phyloP scores from a whole-genome alignment of 1,284 basidiomycete species.

The Malassezia psittaci region DNA sequence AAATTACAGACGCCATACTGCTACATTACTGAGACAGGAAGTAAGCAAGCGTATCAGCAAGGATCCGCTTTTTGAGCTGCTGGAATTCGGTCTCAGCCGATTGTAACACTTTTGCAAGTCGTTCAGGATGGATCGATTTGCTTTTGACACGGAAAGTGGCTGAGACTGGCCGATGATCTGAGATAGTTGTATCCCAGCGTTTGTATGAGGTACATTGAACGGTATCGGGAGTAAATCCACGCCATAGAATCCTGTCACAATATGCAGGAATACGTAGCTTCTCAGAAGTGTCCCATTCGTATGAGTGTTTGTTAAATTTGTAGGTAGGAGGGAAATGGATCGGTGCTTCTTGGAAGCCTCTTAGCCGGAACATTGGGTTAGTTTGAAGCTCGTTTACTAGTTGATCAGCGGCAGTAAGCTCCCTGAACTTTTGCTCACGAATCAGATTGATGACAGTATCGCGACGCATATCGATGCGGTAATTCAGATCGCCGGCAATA shows the following conservation, averaged over 20 bases:
- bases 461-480: constrained; percentile 81
- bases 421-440: constrained; percentile 57
- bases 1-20: too few relatives aligned
- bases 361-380: constrained; percentile 75
- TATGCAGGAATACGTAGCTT: constrained; percentile 83
- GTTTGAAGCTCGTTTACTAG: constrained; percentile 72
- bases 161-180: constrained; percentile 46
- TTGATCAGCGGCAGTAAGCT: constrained; percentile 72
- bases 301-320: constrained; percentile 71
- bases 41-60: neutral
- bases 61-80: neutral
- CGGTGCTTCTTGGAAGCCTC: constrained; percentile 66
- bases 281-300: constrained; percentile 74
- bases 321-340: constrained; percentile 64
- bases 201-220: constrained; percentile 33
- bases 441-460: constrained; percentile 67
- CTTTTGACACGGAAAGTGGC: constrained; percentile 24
- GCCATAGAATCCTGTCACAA: constrained; percentile 85
- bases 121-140: constrained; percentile 19
- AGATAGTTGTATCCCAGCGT: constrained; percentile 43
- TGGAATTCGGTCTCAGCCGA: neutral
- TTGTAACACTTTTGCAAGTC: neutral
- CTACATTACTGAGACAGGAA: neutral
- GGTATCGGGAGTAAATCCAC: constrained; percentile 58
- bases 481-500: constrained; percentile 58